Conservation (phyloP, 2,329 filamentous ascomycete species). For the Neofusicoccum umdonicola region DNA sequence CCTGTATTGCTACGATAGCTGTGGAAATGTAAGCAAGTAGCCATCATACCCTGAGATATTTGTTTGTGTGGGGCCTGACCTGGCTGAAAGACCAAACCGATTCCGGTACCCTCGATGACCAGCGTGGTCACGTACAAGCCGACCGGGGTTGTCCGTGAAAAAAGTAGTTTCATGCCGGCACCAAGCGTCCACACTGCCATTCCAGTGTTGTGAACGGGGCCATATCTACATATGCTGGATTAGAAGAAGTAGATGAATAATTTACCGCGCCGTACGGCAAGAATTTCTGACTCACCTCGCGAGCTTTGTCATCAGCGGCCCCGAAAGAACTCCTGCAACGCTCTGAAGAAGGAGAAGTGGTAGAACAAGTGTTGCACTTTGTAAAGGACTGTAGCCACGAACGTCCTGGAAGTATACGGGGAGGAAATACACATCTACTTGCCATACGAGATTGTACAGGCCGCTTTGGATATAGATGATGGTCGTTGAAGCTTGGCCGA, state of each 20-base stretch:
- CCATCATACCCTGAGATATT: too few relatives aligned
- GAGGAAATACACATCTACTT: slow-evolving; percentile 30
- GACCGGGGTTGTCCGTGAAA: slow-evolving; percentile 22
- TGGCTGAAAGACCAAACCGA: slow-evolving; percentile 30
- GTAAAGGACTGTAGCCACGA: slow-evolving; percentile 16
- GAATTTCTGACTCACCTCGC: slow-evolving; percentile 21
- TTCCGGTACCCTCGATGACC: slow-evolving; percentile 27
- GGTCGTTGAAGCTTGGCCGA: neutral
- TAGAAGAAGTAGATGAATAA: too few relatives aligned
- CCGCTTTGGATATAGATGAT: neutral
- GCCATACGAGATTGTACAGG: neutral
- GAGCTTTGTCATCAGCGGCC: slow-evolving; percentile 23
- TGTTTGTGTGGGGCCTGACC: slow-evolving; percentile 10
- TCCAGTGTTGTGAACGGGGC: slow-evolving; percentile 24
- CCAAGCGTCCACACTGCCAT: slow-evolving; percentile 27
- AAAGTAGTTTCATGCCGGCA: slow-evolving; percentile 27
- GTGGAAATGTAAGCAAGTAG: neutral
- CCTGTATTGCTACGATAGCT: slow-evolving; percentile 31
- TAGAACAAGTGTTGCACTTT: slow-evolving; percentile 26
- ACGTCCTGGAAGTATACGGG: slow-evolving; percentile 45
- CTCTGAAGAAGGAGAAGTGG: slow-evolving; percentile 27
- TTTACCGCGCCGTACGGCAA: too few relatives aligned
- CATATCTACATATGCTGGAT: neutral
- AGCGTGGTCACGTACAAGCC: slow-evolving; percentile 23
- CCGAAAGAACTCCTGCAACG: slow-evolving; percentile 19